Percentiles rank a stretch among this genome's conserved stretches.
These are phyloP conservation scores for Aspergillus fumigatiaffinis DNA, from an alignment of 2,329 filamentous ascomycete genomes.

Conservation along the genomic window DNA sequence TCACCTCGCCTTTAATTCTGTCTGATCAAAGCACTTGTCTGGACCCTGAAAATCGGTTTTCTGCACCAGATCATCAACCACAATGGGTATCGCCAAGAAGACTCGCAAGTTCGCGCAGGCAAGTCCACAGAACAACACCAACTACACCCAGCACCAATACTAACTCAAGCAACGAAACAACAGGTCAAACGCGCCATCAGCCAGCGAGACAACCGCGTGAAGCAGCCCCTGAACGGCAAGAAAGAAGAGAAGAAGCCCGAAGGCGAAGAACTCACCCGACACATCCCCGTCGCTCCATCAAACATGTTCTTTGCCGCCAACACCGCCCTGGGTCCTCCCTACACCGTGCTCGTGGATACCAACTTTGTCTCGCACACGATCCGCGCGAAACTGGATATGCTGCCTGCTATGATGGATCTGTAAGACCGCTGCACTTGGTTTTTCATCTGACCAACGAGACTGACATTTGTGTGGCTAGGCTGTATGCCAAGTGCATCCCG, in stretches of 20 bases:
- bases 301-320: constrained; percentile 88
- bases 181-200: constrained; percentile 21
- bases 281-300: constrained; percentile 57
- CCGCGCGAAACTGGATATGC: constrained; percentile 80
- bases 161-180: background rate
- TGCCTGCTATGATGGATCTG: constrained; percentile 86
- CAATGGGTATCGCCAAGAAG: constrained; percentile 87
- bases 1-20: background rate
- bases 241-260: constrained; percentile 14
- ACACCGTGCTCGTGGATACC: constrained; percentile 76
- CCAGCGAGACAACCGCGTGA: constrained; percentile 19
- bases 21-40: background rate
- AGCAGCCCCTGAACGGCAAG: constrained; percentile 7
- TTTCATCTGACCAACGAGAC: background rate
- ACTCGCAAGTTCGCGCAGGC: constrained; percentile 86
- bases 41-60: background rate
- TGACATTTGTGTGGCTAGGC: constrained; percentile 35
- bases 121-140: constrained; percentile 54
- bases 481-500: constrained; percentile 87
- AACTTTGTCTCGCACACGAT: constrained; percentile 91
- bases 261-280: constrained; percentile 13
- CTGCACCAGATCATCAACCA: background rate
- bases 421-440: constrained; percentile 1
- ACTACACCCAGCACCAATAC: constrained; percentile 13
- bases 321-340: constrained; percentile 77